A percentile compares a stretch with the other conserved stretches of the same genome.
Conservation (phyloP, 129 eudicot genomes). For the Flaveria bidentis region DNA sequence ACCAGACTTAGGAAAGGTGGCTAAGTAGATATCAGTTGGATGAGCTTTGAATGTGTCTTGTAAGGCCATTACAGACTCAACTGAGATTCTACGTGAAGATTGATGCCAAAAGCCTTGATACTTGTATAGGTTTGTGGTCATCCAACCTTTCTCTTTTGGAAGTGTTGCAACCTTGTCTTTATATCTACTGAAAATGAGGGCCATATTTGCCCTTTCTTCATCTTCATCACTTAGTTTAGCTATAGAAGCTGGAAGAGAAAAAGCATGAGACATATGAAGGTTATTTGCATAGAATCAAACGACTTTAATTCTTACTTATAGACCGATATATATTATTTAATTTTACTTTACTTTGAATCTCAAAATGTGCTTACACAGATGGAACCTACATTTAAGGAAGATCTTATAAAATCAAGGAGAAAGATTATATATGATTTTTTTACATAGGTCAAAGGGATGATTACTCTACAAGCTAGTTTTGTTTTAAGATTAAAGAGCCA, state of each 20-base stretch:
- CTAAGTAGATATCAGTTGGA: conserved; percentile 30
- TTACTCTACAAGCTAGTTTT: neutral
- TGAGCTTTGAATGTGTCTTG: conserved; percentile 33
- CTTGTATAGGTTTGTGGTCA: conserved; percentile 15
- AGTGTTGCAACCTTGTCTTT: conserved; percentile 22
- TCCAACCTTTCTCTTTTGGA: conserved; percentile 28
- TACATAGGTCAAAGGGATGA: neutral
- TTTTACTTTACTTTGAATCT: neutral
- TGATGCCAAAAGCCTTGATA: conserved; percentile 37
- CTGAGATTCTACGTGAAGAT: neutral
- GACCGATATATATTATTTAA: neutral
- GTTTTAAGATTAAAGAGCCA: neutral
- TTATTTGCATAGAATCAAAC: neutral
- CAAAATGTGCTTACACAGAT: neutral
- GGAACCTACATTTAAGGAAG: neutral
- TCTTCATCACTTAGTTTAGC: neutral
- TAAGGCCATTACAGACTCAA: conserved; percentile 14
- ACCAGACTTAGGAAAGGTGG: conserved; percentile 36
- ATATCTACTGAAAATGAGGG: conserved; percentile 4
- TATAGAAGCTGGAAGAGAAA: neutral
- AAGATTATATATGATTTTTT: neutral
- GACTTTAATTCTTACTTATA: neutral
- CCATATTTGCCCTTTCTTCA: neutral
- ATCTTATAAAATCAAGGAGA: neutral
- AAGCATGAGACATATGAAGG: conserved; percentile 16